phyloP scores from a whole-genome alignment of 2,329 filamentous ascomycete species.

The Phyllosticta paracitricarpa region DNA sequence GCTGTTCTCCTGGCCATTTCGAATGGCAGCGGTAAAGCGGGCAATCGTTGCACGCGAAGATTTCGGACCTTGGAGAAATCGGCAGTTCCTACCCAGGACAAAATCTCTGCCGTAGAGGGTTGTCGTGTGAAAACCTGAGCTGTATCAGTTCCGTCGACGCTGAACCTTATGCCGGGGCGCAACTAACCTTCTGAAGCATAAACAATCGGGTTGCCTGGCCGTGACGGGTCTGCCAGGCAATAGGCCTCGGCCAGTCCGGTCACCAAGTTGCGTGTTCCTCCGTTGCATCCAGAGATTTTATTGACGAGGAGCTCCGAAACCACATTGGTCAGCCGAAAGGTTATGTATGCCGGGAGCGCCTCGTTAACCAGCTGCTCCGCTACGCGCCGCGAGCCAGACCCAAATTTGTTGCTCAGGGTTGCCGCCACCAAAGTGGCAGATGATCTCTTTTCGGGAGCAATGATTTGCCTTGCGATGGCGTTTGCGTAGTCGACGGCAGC shows the following conservation, averaged over 20 bases:
- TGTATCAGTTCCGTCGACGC: neutral
- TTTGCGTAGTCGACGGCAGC: slow-evolving; percentile 61
- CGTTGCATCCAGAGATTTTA: slow-evolving; percentile 54
- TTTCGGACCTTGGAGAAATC: slow-evolving; percentile 64
- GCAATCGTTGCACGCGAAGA: slow-evolving; percentile 52
- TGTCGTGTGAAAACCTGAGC: slow-evolving; percentile 55
- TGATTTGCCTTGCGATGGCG: slow-evolving; percentile 44
- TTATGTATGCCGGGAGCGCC: slow-evolving; percentile 60
- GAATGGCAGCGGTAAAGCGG: slow-evolving; percentile 51
- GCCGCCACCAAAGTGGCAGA: slow-evolving; percentile 15
- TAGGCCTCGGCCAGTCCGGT: slow-evolving; percentile 66
- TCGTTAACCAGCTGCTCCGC: slow-evolving; percentile 53
- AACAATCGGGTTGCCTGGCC: slow-evolving; percentile 61
- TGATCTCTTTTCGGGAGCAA: slow-evolving; percentile 38
- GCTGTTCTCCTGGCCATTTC: slow-evolving; percentile 53
- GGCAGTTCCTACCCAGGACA: slow-evolving; percentile 63
- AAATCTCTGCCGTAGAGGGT: slow-evolving; percentile 65
- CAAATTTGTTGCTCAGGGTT: slow-evolving; percentile 46
- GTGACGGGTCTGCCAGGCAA: slow-evolving; percentile 61
- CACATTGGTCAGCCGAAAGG: slow-evolving; percentile 54
- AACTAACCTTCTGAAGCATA: slow-evolving; percentile 58
- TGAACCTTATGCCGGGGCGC: neutral
- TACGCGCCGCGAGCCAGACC: slow-evolving; percentile 49
- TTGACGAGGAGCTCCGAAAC: slow-evolving; percentile 57
- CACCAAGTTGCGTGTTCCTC: slow-evolving; percentile 53